Percentiles rank a stretch among this genome's conserved stretches.
Conservation (phyloP, 495 filamentous ascomycete genomes). For the Copromyces sp. region DNA sequence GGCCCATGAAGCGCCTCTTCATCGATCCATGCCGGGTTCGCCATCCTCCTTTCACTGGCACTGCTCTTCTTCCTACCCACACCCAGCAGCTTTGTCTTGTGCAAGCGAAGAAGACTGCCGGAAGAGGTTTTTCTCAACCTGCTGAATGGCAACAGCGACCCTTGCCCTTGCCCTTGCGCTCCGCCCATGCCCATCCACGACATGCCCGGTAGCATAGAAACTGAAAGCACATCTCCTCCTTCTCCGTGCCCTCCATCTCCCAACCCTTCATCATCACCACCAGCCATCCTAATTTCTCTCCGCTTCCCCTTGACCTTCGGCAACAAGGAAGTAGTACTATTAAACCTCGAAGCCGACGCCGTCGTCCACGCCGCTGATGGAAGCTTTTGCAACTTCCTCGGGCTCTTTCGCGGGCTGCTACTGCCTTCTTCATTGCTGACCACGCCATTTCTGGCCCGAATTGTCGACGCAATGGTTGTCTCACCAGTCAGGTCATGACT, state of each 20-base stretch:
- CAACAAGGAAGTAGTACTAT: constrained; percentile 5
- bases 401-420: not conserved
- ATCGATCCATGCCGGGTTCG: constrained; percentile 28
- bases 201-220: not conserved
- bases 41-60: constrained; percentile 5
- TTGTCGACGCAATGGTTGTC: not conserved
- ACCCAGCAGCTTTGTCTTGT: not conserved
- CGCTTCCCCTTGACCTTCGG: not conserved
- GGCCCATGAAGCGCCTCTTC: constrained; percentile 34
- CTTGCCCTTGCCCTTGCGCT: not conserved
- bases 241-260: not conserved
- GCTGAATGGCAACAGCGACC: not conserved
- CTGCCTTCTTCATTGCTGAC: too few species aligned
- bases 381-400: constrained; percentile 3
- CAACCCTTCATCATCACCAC: not conserved
- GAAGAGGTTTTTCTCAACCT: not conserved
- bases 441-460: too few species aligned
- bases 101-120: not conserved
- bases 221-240: not conserved
- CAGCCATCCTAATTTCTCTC: not conserved
- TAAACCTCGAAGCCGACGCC: not conserved
- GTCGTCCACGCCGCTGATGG: not conserved
- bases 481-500: not conserved
- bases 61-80: not conserved
- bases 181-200: constrained; percentile 1